phyloP scores from a whole-genome alignment of 2,329 filamentous ascomycete genomes.

The Hypoxylon sp. region DNA sequence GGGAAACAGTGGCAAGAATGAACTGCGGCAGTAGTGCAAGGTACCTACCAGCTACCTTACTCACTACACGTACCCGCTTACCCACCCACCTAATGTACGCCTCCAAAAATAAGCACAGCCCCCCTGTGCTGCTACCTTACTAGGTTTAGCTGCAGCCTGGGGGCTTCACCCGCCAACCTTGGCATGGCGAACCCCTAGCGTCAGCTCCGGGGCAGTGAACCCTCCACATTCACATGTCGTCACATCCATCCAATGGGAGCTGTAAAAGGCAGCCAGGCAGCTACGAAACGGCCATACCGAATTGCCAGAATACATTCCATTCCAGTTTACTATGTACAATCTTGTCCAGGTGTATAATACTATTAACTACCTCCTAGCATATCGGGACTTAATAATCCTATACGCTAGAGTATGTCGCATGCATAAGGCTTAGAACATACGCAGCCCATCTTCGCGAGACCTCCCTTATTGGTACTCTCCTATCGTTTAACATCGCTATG shows the following conservation, averaged over 20 bases:
- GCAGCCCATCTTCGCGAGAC: background rate
- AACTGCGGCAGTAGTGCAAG: too few relatives aligned
- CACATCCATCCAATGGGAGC: too few relatives aligned
- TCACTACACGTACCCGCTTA: background rate
- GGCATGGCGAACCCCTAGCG: slow-evolving; percentile 23
- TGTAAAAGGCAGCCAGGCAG: slow-evolving; percentile 1
- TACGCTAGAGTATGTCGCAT: slow-evolving; percentile 8
- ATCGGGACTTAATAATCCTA: background rate
- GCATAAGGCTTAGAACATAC: slow-evolving; percentile 26
- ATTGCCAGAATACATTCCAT: slow-evolving; percentile 2
- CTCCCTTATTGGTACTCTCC: slow-evolving; percentile 6
- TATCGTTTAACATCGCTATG: background rate
- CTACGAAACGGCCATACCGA: slow-evolving; percentile 4
- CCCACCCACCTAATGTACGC: slow-evolving; percentile 2
- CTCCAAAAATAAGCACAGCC: slow-evolving; percentile 43
- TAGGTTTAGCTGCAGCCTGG: slow-evolving; percentile 21
- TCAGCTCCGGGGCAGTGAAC: slow-evolving; percentile 37
- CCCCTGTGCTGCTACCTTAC: slow-evolving; percentile 20
- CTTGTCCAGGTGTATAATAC: background rate
- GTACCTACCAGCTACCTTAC: too few relatives aligned
- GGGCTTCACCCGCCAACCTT: slow-evolving; percentile 14
- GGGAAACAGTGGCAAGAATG: background rate
- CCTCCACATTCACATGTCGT: slow-evolving; percentile 5
- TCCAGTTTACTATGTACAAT: background rate
- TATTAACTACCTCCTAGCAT: background rate